A percentile compares a stretch with the other conserved stretches of the same genome.
Evolutionary conservation across 148 eudicot genomes (phyloP).

Genomic region (Vaccinium myrtillus): DNA sequence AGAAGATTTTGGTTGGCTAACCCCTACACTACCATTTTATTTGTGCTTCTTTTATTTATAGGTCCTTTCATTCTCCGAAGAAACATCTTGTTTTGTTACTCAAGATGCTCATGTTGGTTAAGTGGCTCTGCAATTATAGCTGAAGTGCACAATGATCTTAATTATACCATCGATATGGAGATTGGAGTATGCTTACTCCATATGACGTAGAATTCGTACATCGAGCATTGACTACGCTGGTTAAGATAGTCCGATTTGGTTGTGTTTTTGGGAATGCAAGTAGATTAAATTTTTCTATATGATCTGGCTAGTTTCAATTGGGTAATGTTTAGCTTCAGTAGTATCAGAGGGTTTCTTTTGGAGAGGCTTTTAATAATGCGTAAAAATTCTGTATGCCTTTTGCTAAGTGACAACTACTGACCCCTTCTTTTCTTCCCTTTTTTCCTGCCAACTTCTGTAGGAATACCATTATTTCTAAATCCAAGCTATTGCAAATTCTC

Average conservation of each 20-base stretch:
- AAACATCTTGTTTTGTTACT: neutral
- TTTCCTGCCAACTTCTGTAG: conserved; percentile 31
- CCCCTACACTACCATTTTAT: neutral
- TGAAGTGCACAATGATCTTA: neutral
- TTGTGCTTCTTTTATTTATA: neutral
- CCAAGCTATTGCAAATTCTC: conserved; percentile 42
- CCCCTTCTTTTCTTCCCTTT: neutral
- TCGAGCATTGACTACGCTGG: neutral
- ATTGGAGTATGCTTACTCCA: neutral
- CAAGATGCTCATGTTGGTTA: neutral
- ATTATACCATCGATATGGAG: neutral
- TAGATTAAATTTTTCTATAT: neutral
- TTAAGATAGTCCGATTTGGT: neutral
- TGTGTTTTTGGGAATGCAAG: neutral
- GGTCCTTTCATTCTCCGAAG: neutral
- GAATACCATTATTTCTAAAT: conserved; percentile 41
- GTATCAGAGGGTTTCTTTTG: neutral
- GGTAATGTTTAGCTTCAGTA: neutral
- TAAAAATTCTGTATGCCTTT: neutral
- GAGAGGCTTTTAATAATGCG: neutral
- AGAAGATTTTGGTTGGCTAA: neutral
- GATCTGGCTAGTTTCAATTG: neutral
- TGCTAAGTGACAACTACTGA: neutral
- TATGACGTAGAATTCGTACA: neutral
- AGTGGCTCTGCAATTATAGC: neutral